Percentiles rank a stretch among this genome's conserved stretches.
Evolutionary conservation across 306 rosid species (phyloP).

Genomic region (Dryas drummondii): DNA sequence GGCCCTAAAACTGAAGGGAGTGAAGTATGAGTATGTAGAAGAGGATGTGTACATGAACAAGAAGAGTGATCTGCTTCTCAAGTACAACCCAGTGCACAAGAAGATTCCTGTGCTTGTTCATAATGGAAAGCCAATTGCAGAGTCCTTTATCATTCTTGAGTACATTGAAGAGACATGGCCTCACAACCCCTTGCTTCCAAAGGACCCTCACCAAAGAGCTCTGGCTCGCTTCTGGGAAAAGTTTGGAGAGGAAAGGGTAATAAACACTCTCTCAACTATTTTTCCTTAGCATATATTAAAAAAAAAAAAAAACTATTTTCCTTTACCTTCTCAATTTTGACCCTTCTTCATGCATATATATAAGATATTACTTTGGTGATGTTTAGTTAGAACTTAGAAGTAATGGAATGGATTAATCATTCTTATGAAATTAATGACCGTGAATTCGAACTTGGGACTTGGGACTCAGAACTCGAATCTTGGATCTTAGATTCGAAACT

Average conservation of each 20-base stretch:
- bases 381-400: background rate
- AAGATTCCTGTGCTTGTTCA: conserved; percentile 26
- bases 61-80: conserved; percentile 13
- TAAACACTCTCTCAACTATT: too few relatives aligned
- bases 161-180: conserved; percentile 29
- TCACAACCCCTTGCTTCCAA: conserved; percentile 23
- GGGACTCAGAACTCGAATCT: too few relatives aligned
- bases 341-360: too few relatives aligned
- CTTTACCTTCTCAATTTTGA: too few relatives aligned
- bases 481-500: too few relatives aligned
- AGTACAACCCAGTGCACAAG: conserved; percentile 25
- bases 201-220: conserved; percentile 15
- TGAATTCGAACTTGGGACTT: too few relatives aligned
- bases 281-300: too few relatives aligned
- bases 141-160: conserved; percentile 21
- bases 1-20: conserved; percentile 29
- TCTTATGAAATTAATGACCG: too few relatives aligned
- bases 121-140: conserved; percentile 16
- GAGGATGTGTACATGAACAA: background rate
- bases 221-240: conserved; percentile 17
- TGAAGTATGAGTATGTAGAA: conserved; percentile 16
- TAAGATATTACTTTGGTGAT: too few relatives aligned
- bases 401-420: too few relatives aligned
- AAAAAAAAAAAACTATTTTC: too few relatives aligned
- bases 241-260: conserved; percentile 24